Conservation (phyloP, 1,284 basidiomycete genomes). For the Pholiota adiposa region DNA sequence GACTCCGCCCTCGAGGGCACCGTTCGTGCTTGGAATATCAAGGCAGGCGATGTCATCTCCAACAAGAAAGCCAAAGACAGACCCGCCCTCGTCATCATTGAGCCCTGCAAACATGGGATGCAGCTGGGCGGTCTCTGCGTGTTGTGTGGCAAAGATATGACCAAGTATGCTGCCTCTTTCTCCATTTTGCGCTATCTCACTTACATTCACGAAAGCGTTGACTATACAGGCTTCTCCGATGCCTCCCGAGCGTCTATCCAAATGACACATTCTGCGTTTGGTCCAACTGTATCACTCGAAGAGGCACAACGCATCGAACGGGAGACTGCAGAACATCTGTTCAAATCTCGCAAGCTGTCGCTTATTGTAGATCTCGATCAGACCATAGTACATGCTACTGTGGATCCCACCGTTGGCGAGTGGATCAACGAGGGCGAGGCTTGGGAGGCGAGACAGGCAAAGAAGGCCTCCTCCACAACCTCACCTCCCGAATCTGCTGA, state of each 20-base stretch:
- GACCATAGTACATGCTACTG: slow-evolving; percentile 98
- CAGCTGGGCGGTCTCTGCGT: slow-evolving; percentile 93
- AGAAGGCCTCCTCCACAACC: slow-evolving; percentile 42
- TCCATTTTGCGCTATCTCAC: slow-evolving; percentile 10
- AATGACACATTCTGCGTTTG: slow-evolving; percentile 84
- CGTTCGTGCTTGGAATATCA: slow-evolving; percentile 68
- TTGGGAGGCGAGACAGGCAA: slow-evolving; percentile 63
- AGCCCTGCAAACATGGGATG: slow-evolving; percentile 93
- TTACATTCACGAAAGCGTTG: slow-evolving; percentile 56
- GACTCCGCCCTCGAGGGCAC: slow-evolving; percentile 83
- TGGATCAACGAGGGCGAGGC: slow-evolving; percentile 89
- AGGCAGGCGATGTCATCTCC: slow-evolving; percentile 62
- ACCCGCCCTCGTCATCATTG: slow-evolving; percentile 69
- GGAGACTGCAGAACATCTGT: slow-evolving; percentile 79
- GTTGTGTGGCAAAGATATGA: slow-evolving; percentile 93
- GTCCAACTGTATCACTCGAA: slow-evolving; percentile 78
- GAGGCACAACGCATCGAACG: slow-evolving; percentile 90
- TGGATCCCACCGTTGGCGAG: slow-evolving; percentile 97
- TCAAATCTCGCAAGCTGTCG: slow-evolving; percentile 80
- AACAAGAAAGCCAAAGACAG: slow-evolving; percentile 55
- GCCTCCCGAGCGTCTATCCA: slow-evolving; percentile 81
- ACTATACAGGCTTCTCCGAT: slow-evolving; percentile 87
- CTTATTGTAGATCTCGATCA: slow-evolving; percentile 99
- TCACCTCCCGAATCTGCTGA: slow-evolving; percentile 36
- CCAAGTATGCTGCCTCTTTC: slow-evolving; percentile 56